Conservation (phyloP, 306 rosid genomes). For the Trifolium repens region DNA sequence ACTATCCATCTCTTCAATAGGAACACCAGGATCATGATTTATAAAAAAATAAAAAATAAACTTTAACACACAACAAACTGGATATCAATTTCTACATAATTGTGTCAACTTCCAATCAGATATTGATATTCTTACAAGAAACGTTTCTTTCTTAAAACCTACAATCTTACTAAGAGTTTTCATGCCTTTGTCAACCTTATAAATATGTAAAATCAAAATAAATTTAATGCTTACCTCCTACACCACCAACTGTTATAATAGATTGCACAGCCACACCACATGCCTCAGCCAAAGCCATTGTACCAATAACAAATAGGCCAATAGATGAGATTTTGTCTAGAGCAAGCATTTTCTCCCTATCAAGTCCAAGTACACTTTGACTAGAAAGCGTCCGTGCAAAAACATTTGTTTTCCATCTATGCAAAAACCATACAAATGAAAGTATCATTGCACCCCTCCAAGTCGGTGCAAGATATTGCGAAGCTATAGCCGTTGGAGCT, state of each 20-base stretch:
- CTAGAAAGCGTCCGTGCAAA: conserved; percentile 56
- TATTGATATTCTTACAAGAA: not conserved
- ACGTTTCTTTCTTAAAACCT: not conserved
- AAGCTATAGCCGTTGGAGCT: conserved; percentile 83
- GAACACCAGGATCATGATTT: not conserved
- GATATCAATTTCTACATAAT: conserved; percentile 23
- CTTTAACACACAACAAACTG: conserved; percentile 13
- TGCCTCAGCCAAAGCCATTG: conserved; percentile 94
- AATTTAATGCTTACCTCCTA: conserved; percentile 67
- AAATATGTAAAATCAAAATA: conserved; percentile 33
- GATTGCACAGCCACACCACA: conserved; percentile 95
- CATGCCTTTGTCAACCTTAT: conserved; percentile 4
- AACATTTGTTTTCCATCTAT: conserved; percentile 84
- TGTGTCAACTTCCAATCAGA: conserved; percentile 20
- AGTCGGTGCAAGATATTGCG: conserved; percentile 66
- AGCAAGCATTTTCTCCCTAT: conserved; percentile 71
- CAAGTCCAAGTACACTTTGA: conserved; percentile 56
- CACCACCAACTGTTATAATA: conserved; percentile 88
- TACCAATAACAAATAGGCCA: conserved; percentile 81
- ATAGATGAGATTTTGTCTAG: conserved; percentile 77
- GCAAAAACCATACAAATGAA: conserved; percentile 84
- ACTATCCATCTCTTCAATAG: not conserved
- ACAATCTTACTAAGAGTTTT: conserved; percentile 11
- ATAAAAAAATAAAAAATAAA: not conserved
- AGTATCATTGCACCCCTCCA: conserved; percentile 84